phyloP scores from a whole-genome alignment of 768 basidiomycete species.

The Serendipita sp. region DNA sequence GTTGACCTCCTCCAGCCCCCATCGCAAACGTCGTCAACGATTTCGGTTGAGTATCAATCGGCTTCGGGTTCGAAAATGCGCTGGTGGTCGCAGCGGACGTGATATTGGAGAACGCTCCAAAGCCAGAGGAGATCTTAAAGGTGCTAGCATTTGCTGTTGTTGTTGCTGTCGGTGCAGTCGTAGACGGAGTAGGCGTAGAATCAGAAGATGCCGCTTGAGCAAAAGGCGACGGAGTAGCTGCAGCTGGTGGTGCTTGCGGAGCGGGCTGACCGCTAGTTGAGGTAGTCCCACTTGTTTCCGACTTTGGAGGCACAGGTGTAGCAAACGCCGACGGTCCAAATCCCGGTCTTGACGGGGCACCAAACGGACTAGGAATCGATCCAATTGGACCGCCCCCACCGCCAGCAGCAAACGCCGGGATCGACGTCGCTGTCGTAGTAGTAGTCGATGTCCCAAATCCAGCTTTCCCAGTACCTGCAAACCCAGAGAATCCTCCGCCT shows the following conservation, averaged over 20 bases:
- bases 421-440: slow-evolving; percentile 11
- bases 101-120: neutral
- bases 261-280: neutral
- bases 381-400: too few species aligned
- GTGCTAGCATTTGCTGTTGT: neutral
- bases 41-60: neutral
- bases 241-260: neutral
- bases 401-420: neutral
- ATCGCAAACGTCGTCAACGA: slow-evolving; percentile 2
- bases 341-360: neutral
- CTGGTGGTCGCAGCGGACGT: neutral
- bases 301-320: neutral
- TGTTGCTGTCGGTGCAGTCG: neutral
- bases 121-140: neutral
- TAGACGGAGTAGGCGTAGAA: neutral
- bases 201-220: neutral
- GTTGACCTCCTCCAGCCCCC: neutral
- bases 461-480: slow-evolving; percentile 25
- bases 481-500: slow-evolving; percentile 35
- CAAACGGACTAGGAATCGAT: neutral
- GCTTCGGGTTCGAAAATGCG: neutral
- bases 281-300: too few species aligned
- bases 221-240: neutral
- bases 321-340: neutral
- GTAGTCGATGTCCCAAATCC: slow-evolving; percentile 31